A percentile compares a stretch with the other conserved stretches of the same genome.
phyloP scores from a whole-genome alignment of 1,284 basidiomycete species.

The Thelephora terrestris region DNA sequence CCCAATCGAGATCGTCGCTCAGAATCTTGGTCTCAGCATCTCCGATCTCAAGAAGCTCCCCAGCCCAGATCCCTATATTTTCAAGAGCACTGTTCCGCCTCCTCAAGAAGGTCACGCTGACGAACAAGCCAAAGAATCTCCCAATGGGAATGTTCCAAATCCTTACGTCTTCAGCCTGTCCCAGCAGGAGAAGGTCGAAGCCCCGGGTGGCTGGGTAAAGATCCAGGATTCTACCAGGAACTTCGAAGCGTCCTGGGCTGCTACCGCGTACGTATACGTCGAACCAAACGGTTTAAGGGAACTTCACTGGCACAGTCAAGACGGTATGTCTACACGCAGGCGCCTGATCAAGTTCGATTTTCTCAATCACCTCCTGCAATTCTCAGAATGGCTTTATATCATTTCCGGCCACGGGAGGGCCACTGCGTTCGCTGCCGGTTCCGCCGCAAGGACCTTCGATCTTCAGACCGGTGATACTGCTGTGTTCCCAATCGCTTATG shows the following conservation, averaged over 20 bases:
- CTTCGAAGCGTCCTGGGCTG: conserved; percentile 17
- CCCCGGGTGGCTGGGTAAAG: conserved; percentile 20
- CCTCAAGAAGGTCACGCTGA: conserved; percentile 15
- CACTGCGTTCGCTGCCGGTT: conserved; percentile 18
- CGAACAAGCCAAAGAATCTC: conserved; percentile 16
- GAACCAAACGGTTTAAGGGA: conserved; percentile 21
- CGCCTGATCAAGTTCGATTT: background rate
- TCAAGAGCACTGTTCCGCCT: conserved; percentile 13
- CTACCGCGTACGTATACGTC: conserved; percentile 18
- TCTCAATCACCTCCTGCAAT: background rate
- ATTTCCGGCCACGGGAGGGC: conserved; percentile 18
- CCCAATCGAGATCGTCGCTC: conserved; percentile 18
- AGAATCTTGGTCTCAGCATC: conserved; percentile 18
- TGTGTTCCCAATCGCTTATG: conserved; percentile 19
- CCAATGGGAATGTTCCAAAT: conserved; percentile 17
- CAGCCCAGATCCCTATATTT: conserved; percentile 19
- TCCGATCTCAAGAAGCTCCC: conserved; percentile 16
- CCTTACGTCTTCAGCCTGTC: conserved; percentile 19
- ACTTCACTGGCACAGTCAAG: conserved; percentile 19
- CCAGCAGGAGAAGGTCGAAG: conserved; percentile 15
- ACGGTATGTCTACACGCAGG: conserved; percentile 10
- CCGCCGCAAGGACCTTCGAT: conserved; percentile 18
- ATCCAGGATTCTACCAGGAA: conserved; percentile 20
- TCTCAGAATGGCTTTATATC: conserved; percentile 19
- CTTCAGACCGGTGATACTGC: conserved; percentile 21